phyloP scores from a whole-genome alignment of 2,329 filamentous ascomycete species.

The Dendrostoma leiphaemia region DNA sequence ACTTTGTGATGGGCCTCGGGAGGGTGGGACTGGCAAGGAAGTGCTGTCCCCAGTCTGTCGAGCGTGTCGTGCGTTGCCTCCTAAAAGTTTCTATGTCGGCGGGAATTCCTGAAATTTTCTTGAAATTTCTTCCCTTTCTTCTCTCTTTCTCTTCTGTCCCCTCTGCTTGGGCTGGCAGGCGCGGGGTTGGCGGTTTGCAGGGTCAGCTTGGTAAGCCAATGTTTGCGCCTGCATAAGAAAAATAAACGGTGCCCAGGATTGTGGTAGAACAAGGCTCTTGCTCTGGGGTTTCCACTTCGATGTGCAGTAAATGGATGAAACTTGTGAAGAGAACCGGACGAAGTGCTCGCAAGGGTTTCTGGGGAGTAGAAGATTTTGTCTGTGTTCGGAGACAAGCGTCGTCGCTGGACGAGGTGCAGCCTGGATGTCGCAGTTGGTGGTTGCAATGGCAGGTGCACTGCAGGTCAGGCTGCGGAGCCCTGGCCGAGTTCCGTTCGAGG shows the following conservation, averaged over 20 bases:
- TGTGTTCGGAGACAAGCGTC: background rate
- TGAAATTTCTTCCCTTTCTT: background rate
- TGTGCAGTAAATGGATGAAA: background rate
- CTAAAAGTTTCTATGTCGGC: background rate
- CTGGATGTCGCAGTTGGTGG: background rate
- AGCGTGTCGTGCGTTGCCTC: background rate
- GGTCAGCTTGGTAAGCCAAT: slow-evolving; percentile 16
- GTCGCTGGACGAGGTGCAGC: background rate
- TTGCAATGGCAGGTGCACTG: background rate
- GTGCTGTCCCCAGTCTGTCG: background rate
- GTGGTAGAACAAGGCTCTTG: slow-evolving; percentile 1
- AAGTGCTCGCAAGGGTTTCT: background rate
- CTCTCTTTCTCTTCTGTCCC: background rate
- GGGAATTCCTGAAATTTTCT: background rate
- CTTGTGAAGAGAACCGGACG: background rate
- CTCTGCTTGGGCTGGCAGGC: background rate
- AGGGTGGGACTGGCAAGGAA: background rate
- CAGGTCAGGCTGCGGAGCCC: background rate
- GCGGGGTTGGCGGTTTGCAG: slow-evolving; percentile 7
- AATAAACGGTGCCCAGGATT: background rate
- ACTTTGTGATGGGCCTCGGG: background rate
- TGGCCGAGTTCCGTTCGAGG: background rate
- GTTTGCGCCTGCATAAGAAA: slow-evolving; percentile 3
- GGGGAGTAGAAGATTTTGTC: background rate
- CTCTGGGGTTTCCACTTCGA: background rate